A percentile compares a stretch with the other conserved stretches of the same genome.
Conservation (phyloP, 805 yeast genomes). For the Candida germanica region DNA sequence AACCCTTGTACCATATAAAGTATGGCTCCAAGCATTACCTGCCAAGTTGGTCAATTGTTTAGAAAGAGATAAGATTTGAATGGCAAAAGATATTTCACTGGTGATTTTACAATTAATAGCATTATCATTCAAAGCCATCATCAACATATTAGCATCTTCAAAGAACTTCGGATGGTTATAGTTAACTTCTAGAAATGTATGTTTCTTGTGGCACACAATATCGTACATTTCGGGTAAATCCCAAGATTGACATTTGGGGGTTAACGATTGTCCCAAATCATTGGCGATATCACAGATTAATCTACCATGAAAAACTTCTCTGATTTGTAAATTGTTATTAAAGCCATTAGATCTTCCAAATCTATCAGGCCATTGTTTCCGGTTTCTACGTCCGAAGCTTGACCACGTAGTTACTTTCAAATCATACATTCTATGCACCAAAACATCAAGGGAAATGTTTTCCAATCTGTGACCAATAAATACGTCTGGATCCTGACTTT, state of each 20-base stretch:
- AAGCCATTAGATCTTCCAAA: constrained; percentile 52
- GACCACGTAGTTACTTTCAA: constrained; percentile 75
- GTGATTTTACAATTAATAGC: constrained; percentile 63
- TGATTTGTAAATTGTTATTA: constrained; percentile 52
- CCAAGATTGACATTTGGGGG: constrained; percentile 92
- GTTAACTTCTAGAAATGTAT: constrained; percentile 67
- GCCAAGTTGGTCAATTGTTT: constrained; percentile 90
- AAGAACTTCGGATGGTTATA: constrained; percentile 61
- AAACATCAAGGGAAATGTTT: constrained; percentile 69
- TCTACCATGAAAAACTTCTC: constrained; percentile 80
- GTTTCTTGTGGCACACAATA: constrained; percentile 65
- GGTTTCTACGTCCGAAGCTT: constrained; percentile 74
- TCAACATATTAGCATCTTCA: constrained; percentile 63
- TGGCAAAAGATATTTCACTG: constrained; percentile 74
- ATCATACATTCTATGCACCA: constrained; percentile 78
- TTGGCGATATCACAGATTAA: constrained; percentile 89
- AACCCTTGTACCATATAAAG: constrained; percentile 91
- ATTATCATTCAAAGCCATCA: constrained; percentile 71
- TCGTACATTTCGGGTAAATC: constrained; percentile 88
- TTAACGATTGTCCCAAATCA: constrained; percentile 90
- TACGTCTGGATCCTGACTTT: constrained; percentile 83
- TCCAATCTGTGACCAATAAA: constrained; percentile 86
- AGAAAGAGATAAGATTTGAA: constrained; percentile 83
- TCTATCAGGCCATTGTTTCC: constrained; percentile 74
- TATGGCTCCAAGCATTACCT: constrained; percentile 96